Conservation (phyloP, 148 eudicot genomes). For the Oxyria digyna region DNA sequence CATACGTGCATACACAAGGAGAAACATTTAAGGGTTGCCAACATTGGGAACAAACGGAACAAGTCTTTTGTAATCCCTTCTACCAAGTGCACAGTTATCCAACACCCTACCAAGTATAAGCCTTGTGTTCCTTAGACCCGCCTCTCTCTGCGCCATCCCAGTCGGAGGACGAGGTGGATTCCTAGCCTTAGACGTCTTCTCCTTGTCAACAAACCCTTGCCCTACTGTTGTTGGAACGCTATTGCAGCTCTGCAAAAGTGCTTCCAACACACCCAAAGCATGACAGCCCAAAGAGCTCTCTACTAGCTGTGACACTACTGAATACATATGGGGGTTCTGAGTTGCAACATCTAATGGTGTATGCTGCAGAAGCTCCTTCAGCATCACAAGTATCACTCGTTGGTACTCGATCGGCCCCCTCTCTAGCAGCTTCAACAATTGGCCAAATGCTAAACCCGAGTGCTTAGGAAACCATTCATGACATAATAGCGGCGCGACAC, state of each 20-base stretch:
- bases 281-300: slow-evolving; percentile 96
- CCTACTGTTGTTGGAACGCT: slow-evolving; percentile 61
- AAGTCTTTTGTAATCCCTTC: slow-evolving; percentile 77
- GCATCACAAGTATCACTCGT: slow-evolving; percentile 72
- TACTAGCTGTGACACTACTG: slow-evolving; percentile 86
- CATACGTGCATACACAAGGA: too few species aligned
- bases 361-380: slow-evolving; percentile 89
- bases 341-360: slow-evolving; percentile 93
- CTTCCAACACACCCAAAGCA: slow-evolving; percentile 90
- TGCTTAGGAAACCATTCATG: slow-evolving; percentile 93
- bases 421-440: slow-evolving; percentile 65
- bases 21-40: slow-evolving; percentile 26
- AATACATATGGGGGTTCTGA: slow-evolving; percentile 94
- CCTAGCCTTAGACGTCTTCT: slow-evolving; percentile 74
- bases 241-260: slow-evolving; percentile 88
- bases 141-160: slow-evolving; percentile 54
- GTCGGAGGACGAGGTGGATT: slow-evolving; percentile 14
- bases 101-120: slow-evolving; percentile 79
- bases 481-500: slow-evolving; percentile 76
- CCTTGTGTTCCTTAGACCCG: slow-evolving; percentile 74
- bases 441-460: slow-evolving; percentile 92
- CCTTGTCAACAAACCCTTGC: slow-evolving; percentile 20
- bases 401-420: slow-evolving; percentile 87
- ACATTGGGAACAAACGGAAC: slow-evolving; percentile 72
- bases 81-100: slow-evolving; percentile 78